Evolutionary conservation across 1,139 yeast genomes (phyloP).

Genomic region (Magnusiomyces sp.): DNA sequence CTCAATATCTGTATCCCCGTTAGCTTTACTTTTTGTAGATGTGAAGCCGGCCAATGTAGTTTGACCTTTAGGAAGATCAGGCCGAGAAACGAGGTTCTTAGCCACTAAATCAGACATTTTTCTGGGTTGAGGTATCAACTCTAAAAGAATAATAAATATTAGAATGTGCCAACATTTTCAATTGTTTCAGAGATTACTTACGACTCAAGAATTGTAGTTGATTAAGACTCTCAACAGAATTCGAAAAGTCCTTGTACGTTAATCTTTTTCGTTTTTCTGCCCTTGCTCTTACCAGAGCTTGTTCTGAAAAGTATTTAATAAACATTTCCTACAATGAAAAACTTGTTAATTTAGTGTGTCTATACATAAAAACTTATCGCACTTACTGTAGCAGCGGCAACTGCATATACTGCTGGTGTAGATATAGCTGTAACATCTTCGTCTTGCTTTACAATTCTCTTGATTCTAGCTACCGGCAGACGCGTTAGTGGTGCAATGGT

Average conservation of each 20-base stretch:
- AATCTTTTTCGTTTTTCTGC: constrained; percentile 64
- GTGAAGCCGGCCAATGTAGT: constrained; percentile 1
- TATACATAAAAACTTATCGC: neutral
- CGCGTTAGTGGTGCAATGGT: too few relatives aligned
- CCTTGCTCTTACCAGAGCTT: constrained; percentile 62
- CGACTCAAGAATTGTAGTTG: constrained; percentile 1
- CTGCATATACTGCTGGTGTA: constrained; percentile 69
- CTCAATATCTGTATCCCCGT: neutral
- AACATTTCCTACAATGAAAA: constrained; percentile 40
- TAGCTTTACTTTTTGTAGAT: neutral
- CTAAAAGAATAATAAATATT: too few relatives aligned
- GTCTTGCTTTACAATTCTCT: constrained; percentile 76
- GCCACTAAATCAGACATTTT: constrained; percentile 10
- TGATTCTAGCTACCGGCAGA: constrained; percentile 73
- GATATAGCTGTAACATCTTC: constrained; percentile 74
- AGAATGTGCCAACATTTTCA: too few relatives aligned
- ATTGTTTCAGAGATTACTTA: neutral
- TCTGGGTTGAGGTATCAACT: constrained; percentile 13
- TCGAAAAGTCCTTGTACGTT: constrained; percentile 65
- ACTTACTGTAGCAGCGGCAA: constrained; percentile 70
- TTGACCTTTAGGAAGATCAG: constrained; percentile 12
- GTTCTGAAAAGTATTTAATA: constrained; percentile 71
- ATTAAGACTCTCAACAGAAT: constrained; percentile 44
- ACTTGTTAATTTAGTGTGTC: neutral
- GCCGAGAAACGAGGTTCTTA: constrained; percentile 9